These are phyloP conservation scores for Melocanna baccifera DNA, from an alignment of 176 grass and related monocot genomes.

Conservation along the genomic window DNA sequence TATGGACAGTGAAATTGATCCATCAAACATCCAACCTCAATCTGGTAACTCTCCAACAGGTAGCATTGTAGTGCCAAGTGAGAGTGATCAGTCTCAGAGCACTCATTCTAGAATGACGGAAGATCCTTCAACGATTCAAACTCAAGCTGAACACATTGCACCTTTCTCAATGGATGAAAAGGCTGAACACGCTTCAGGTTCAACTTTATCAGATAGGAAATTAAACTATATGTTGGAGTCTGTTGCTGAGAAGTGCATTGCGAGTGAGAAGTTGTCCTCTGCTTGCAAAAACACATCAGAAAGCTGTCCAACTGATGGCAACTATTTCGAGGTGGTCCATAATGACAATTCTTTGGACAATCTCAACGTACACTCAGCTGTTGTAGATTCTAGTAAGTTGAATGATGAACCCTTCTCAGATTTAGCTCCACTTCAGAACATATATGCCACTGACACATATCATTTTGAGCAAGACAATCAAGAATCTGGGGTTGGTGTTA, in stretches of 20 bases:
- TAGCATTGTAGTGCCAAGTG: conserved; percentile 7
- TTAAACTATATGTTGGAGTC: conserved; percentile 15
- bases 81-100: conserved; percentile 30
- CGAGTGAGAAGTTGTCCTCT: conserved; percentile 32
- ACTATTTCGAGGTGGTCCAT: conserved; percentile 45
- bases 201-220: conserved; percentile 27
- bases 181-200: conserved; percentile 28
- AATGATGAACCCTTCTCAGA: conserved; percentile 42
- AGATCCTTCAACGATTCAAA: conserved; percentile 13
- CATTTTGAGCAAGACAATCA: conserved; percentile 41
- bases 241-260: conserved; percentile 35
- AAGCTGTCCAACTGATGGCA: conserved; percentile 43
- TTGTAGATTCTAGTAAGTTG: conserved; percentile 28
- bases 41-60: conserved; percentile 17
- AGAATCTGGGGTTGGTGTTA: conserved; percentile 11
- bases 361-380: conserved; percentile 22
- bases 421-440: conserved; percentile 37
- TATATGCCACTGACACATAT: conserved; percentile 37
- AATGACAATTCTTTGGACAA: conserved; percentile 43
- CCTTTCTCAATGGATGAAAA: conserved; percentile 34
- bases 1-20: conserved; percentile 49
- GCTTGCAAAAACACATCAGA: conserved; percentile 36
- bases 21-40: conserved; percentile 23
- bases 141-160: conserved; percentile 25
- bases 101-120: conserved; percentile 18